These are phyloP conservation scores for Pezicula rhizophila DNA, from an alignment of 2,329 filamentous ascomycete species.

Conservation along the genomic window DNA sequence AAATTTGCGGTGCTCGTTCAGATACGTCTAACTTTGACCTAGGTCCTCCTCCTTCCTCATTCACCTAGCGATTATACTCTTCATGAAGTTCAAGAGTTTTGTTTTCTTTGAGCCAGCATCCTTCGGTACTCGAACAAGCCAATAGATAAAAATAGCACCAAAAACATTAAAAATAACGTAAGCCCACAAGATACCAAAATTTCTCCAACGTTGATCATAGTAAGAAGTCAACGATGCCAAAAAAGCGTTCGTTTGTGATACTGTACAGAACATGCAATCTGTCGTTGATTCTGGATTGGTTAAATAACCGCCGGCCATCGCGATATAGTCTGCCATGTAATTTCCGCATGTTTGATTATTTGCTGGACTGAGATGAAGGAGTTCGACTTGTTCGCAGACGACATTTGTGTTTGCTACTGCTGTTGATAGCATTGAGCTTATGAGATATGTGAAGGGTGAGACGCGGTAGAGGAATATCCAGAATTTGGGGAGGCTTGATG, in stretches of 20 bases:
- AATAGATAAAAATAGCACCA: background rate
- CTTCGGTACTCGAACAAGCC: background rate
- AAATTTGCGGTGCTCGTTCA: too few species aligned
- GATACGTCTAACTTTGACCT: too few species aligned
- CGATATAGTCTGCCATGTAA: constrained; percentile 50
- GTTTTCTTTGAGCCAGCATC: background rate
- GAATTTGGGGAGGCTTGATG: constrained; percentile 60
- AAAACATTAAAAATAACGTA: constrained; percentile 1
- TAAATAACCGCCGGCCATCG: constrained; percentile 44
- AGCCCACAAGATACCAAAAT: constrained; percentile 52
- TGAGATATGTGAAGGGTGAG: constrained; percentile 77
- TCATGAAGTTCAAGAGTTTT: too few species aligned
- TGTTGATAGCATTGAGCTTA: constrained; percentile 64
- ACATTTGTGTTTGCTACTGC: constrained; percentile 64
- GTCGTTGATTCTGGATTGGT: constrained; percentile 38
- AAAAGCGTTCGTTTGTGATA: constrained; percentile 45
- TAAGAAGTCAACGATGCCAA: constrained; percentile 40
- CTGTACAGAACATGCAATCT: constrained; percentile 49
- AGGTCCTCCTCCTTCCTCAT: too few species aligned
- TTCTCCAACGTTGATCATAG: constrained; percentile 59
- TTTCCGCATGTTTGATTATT: constrained; percentile 47
- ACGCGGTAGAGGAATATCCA: constrained; percentile 83
- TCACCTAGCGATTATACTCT: too few species aligned
- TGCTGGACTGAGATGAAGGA: constrained; percentile 56
- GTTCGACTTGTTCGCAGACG: constrained; percentile 62